A percentile compares a stretch with the other conserved stretches of the same genome.
phyloP scores from a whole-genome alignment of 139 green algal species.

The Coelastrella sp. region DNA sequence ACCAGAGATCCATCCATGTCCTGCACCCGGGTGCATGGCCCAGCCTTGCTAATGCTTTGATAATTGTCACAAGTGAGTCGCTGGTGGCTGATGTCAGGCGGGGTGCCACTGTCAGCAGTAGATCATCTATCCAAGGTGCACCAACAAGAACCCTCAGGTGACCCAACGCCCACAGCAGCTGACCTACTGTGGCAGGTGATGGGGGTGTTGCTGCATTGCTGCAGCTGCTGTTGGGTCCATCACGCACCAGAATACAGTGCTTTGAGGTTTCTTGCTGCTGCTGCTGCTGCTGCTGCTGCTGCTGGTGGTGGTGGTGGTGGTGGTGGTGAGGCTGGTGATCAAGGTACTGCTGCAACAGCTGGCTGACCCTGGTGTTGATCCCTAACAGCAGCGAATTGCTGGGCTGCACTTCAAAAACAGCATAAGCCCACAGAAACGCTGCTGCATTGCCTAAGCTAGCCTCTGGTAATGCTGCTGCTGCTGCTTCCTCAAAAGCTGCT shows the following conservation, averaged over 20 bases:
- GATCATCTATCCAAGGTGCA: constrained; percentile 28
- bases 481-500: constrained; percentile 11
- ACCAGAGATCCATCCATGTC: constrained; percentile 18
- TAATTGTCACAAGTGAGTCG: not conserved
- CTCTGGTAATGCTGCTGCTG: not conserved
- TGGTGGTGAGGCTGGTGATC: not conserved
- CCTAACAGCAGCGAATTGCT: not conserved
- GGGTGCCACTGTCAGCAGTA: not conserved
- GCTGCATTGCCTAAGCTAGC: not conserved
- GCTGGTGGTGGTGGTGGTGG: not conserved
- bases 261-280: not conserved
- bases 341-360: not conserved
- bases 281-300: not conserved
- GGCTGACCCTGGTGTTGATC: not conserved
- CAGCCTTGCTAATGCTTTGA: not conserved
- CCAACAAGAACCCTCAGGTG: not conserved
- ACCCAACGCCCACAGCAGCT: constrained; percentile 21
- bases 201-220: not conserved
- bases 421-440: not conserved
- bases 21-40: not conserved
- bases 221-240: not conserved
- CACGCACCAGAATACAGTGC: not conserved
- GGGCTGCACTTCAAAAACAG: not conserved
- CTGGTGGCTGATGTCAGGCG: not conserved
- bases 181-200: not conserved